Conservation (phyloP, 1,284 basidiomycete species). For the Leccinum subspadiceum region DNA sequence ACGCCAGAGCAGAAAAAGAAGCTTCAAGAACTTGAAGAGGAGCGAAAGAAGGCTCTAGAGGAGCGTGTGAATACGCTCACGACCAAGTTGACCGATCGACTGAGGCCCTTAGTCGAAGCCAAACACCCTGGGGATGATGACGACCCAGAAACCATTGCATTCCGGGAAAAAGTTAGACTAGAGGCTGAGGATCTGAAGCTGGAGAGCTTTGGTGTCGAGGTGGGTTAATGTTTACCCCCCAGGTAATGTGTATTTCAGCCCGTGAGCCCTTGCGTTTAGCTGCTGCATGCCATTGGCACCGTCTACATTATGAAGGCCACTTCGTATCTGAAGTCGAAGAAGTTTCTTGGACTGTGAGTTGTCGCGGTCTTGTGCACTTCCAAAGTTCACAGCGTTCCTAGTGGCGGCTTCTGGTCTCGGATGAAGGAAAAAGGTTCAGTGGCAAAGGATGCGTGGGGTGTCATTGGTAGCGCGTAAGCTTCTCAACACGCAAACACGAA, state of each 20-base stretch:
- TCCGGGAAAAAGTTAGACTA: constrained; percentile 74
- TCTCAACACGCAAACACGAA: constrained; percentile 26
- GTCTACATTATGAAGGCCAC: constrained; percentile 94
- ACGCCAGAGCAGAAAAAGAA: constrained; percentile 85
- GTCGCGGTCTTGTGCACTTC: constrained; percentile 9
- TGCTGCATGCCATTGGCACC: constrained; percentile 82
- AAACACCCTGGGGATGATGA: constrained; percentile 83
- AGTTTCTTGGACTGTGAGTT: constrained; percentile 84
- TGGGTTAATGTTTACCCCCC: constrained; percentile 34
- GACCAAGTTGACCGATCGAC: constrained; percentile 76
- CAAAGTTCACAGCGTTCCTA: constrained; percentile 34
- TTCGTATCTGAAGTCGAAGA: constrained; percentile 88
- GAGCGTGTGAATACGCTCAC: constrained; percentile 72
- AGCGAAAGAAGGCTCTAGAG: constrained; percentile 78
- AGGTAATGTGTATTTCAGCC: constrained; percentile 5
- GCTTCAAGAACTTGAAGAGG: constrained; percentile 76
- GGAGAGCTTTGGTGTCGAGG: constrained; percentile 97
- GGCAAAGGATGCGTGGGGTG: constrained; percentile 92
- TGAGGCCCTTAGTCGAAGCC: constrained; percentile 88
- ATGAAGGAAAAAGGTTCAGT: constrained; percentile 94
- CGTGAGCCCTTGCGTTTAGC: constrained; percentile 36
- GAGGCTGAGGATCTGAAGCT: constrained; percentile 97
- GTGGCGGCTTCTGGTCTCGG: constrained; percentile 90
- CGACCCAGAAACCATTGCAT: constrained; percentile 80
- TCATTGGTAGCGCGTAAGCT: constrained; percentile 85